Evolutionary conservation across 148 eudicot species (phyloP), one percentile per base, ranked within the genome.

Genomic region (Cornus controversa): DNA sequence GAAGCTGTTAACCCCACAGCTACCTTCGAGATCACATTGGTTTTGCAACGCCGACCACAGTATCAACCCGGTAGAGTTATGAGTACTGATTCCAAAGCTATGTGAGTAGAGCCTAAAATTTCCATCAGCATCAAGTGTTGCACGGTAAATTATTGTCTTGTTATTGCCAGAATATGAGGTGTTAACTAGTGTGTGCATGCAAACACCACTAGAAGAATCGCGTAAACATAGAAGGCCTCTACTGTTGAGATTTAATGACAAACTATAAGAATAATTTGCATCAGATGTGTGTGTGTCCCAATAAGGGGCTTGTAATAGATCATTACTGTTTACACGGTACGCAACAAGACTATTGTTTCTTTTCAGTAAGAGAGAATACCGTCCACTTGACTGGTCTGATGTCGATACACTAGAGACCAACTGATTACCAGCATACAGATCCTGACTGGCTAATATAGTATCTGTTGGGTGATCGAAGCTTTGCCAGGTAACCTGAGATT

Each of bases 1-100:
- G 5, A 63, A 13, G 37, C 76, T 75, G 31, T 78, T 82, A 13
- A 57, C 66, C 13, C 85, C 85, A 75, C 85, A 82, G 6, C 36
- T 54, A 6, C 82, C 82, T 8, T 57, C 57, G 0, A 28, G 31
- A 11, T 45, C 57, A 47, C 74, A 71, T 10, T 50, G 74, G 60
- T 47, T 75, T 75, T 50, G 42, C 34, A 16, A 53, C 50, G 18
- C 40, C 31, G 4, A 15, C 31, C 25, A 70, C 10, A 1, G 23
- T 28, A 62, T 22, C 50, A 22, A 18, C 29, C 23, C 37, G n/a
- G 29, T 60, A 8, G 68, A 60, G 50, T 74, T 74, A 42, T 26
- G 18, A n/a, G n/a, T n/a, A 62, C 68, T 22, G 11, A 14, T 62
- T 22, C 15, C 29, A 25, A 63, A 74, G 11, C 11, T 27, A n/a